Base-by-base conservation (phyloP, 139 green algal species). In the Chlamydomonas eustigma region DNA sequence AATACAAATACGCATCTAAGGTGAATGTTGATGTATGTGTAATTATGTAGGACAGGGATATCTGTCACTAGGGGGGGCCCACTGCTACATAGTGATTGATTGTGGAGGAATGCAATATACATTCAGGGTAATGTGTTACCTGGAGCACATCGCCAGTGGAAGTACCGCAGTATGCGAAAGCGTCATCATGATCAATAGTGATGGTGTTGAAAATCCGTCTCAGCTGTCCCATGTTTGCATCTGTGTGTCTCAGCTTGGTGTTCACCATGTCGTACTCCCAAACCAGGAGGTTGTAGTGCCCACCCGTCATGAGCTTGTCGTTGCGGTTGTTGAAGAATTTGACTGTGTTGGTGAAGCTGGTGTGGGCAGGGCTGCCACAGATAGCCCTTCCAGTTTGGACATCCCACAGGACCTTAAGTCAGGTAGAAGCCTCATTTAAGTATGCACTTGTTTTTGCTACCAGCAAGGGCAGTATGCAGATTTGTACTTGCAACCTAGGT, bases 321-420 rank as follows among this genome's bases (percentile, higher is more conserved):
- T 75, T 87, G 32, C 78, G 74, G 66, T 87, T 88, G 82, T 92
- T 89, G 71, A 94, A 88, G 83, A 94, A 97, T 74, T 85, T 88
- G 22, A 92, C 78, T 31, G 66, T 85, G 22, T 87, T 39, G 1
- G 87, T 88, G 85, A 91, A 90, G 51, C 93, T 83, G 68, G 51
- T 84, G 74, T 84, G 63, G 8, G 86, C 90, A n/a, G 92, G 90
- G 73, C 67, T 88, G 73, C 91, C 91, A 77, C 92, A 96, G 58
- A 96, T 89, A n/a, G 91, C 86, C 34, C 88, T 80, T 24, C 90
- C 90, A 2, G 75, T 90, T 36, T 84, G 74, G 4, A 96, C 90
- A 70, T 95, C 84, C 92, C 92, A 97, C 30, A 97, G 77, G 33
- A 93, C 89, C 89, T 93, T 77, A 24, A 71, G 2, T 3, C 37